Evolutionary conservation across 2,329 filamentous ascomycete genomes (phyloP).

Genomic region (Reticulascus tulasneorum): DNA sequence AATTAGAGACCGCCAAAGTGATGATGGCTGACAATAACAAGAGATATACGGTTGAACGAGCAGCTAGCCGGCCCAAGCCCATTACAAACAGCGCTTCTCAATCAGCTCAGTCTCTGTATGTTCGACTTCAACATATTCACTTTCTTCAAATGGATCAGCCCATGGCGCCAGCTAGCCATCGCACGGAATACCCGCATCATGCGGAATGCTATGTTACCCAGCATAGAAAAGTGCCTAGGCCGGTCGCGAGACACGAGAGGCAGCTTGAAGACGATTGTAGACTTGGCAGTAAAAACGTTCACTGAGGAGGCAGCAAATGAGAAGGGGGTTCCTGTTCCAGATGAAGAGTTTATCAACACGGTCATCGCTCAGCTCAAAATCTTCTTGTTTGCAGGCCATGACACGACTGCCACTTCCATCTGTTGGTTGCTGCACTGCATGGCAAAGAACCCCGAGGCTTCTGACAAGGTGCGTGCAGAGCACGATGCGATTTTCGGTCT

Average conservation of each 20-base stretch:
- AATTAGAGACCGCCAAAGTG: no score
- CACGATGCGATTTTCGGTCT: conserved; percentile 22
- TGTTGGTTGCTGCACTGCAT: conserved; percentile 24
- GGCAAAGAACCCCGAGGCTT: conserved; percentile 17
- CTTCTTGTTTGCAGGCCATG: conserved; percentile 34
- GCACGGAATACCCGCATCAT: conserved; percentile 2
- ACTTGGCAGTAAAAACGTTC: conserved; percentile 18
- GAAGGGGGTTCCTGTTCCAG: not conserved
- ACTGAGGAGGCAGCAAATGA: not conserved
- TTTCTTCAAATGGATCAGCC: not conserved
- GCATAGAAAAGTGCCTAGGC: conserved; percentile 3
- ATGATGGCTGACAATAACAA: no score
- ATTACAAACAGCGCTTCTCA: conserved; percentile 3
- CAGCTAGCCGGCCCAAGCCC: conserved; percentile 5
- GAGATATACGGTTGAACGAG: conserved; percentile 7
- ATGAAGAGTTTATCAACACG: conserved; percentile 18
- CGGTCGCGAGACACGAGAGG: not conserved
- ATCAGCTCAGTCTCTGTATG: conserved; percentile 2
- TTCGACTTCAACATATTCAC: conserved; percentile 3
- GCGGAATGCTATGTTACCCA: conserved; percentile 1
- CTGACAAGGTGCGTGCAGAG: conserved; percentile 22
- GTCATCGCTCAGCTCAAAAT: conserved; percentile 29
- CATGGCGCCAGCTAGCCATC: not conserved
- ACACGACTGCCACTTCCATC: conserved; percentile 31
- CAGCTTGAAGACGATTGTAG: conserved; percentile 18